Conservation (phyloP, 805 yeast species). For the Candida nitratophila region DNA sequence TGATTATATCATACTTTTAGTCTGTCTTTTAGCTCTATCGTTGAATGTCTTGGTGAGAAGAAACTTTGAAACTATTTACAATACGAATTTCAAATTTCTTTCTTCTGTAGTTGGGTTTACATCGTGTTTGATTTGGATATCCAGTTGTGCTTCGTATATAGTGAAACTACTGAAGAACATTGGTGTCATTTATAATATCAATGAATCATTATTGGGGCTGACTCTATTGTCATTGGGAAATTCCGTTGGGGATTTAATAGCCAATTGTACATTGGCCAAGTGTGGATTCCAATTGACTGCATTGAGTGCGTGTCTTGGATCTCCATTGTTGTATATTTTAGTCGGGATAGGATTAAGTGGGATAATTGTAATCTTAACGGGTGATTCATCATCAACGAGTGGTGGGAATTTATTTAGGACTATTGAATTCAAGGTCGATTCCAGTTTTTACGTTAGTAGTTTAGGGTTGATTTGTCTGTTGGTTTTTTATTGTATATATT, state of each 20-base stretch:
- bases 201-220: conserved; percentile 43
- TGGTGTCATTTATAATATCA: conserved; percentile 35
- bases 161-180: conserved; percentile 32
- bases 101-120: conserved; percentile 21
- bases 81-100: not conserved
- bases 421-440: conserved; percentile 31
- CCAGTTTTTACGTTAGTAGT: conserved; percentile 31
- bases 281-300: conserved; percentile 36
- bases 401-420: not conserved
- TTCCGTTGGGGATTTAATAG: conserved; percentile 44
- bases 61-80: not conserved
- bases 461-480: conserved; percentile 34
- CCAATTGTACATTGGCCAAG: conserved; percentile 37
- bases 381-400: conserved; percentile 1
- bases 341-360: conserved; percentile 47
- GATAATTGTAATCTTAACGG: conserved; percentile 15
- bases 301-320: conserved; percentile 46
- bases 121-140: conserved; percentile 20
- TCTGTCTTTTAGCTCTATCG: not conserved
- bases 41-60: not conserved
- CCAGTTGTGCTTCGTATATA: conserved; percentile 22
- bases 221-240: conserved; percentile 43
- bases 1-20: too few relatives aligned
- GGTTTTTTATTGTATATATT: conserved; percentile 28
- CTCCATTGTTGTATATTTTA: conserved; percentile 41